Evolutionary conservation across 495 filamentous ascomycete genomes (phyloP).

Genomic region (Podospora australis): DNA sequence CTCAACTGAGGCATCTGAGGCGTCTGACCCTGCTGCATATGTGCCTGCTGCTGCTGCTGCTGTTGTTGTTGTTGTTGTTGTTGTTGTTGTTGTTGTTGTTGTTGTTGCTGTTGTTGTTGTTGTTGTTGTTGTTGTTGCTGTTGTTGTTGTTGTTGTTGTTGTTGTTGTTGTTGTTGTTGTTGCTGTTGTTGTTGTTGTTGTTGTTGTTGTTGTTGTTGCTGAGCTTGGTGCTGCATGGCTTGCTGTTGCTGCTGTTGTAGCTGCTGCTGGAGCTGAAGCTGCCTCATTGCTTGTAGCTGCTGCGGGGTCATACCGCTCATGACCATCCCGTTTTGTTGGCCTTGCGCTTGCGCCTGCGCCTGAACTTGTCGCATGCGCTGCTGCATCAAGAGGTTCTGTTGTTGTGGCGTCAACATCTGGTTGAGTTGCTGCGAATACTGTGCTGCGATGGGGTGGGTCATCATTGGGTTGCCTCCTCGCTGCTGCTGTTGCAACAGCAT

Average conservation of each 20-base stretch:
- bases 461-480: too few species aligned
- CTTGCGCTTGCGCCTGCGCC: constrained; percentile 15
- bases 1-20: too few species aligned
- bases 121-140: constrained; percentile 26
- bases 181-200: constrained; percentile 31
- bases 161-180: constrained; percentile 21
- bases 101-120: constrained; percentile 33
- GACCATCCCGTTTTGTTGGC: constrained; percentile 31
- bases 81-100: constrained; percentile 26
- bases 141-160: constrained; percentile 30
- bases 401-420: too few species aligned
- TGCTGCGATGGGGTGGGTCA: too few species aligned
- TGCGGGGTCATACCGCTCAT: constrained; percentile 29
- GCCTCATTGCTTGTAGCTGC: constrained; percentile 35
- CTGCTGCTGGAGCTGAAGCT: constrained; percentile 31
- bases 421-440: too few species aligned
- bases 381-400: too few species aligned
- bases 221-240: constrained; percentile 21
- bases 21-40: constrained; percentile 29
- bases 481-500: neutral
- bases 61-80: constrained; percentile 34
- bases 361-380: too few species aligned
- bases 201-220: constrained; percentile 25
- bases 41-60: constrained; percentile 19
- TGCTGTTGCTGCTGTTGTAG: constrained; percentile 31